Evolutionary conservation across 148 eudicot species (phyloP).

Genomic region (Camellia lanceoleosa): DNA sequence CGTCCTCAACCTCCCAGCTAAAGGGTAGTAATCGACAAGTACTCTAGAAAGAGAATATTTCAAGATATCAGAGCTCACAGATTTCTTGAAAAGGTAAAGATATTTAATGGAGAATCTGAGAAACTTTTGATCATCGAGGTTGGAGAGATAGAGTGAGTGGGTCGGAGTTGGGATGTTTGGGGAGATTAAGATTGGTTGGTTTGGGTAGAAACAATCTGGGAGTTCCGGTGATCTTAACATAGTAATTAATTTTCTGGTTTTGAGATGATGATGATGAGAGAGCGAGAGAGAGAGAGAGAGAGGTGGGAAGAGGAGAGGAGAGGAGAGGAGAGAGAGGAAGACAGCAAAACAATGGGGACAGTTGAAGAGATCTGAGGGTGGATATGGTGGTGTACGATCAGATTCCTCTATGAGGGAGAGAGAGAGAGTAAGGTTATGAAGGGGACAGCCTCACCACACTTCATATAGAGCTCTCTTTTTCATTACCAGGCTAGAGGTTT

Average conservation of each 20-base stretch:
- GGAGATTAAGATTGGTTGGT: constrained; percentile 45
- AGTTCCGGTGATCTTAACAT: constrained; percentile 45
- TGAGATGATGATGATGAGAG: too few relatives aligned
- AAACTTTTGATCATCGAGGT: constrained; percentile 81
- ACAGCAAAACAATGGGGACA: constrained; percentile 10
- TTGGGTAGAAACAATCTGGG: constrained; percentile 57
- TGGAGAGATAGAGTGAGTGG: constrained; percentile 67
- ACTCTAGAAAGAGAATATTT: constrained; percentile 56
- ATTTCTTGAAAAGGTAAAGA: constrained; percentile 53
- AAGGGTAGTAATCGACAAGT: constrained; percentile 80
- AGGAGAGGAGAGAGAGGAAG: constrained; percentile 22
- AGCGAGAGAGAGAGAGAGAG: constrained; percentile 5
- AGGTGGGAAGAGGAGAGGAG: constrained; percentile 11
- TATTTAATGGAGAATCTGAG: constrained; percentile 85
- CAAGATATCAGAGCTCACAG: constrained; percentile 31
- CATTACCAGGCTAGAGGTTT: not conserved
- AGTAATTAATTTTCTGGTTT: constrained; percentile 16
- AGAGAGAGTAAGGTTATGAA: not conserved
- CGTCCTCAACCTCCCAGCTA: constrained; percentile 70
- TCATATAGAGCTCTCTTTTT: not conserved
- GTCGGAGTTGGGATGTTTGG: constrained; percentile 69
- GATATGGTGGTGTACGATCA: constrained; percentile 35
- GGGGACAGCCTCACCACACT: constrained; percentile 8
- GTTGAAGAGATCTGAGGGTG: constrained; percentile 27
- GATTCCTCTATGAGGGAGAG: constrained; percentile 19